Base-by-base conservation (phyloP, 2,329 filamentous ascomycete genomes). In the Huntiella decipiens region DNA sequence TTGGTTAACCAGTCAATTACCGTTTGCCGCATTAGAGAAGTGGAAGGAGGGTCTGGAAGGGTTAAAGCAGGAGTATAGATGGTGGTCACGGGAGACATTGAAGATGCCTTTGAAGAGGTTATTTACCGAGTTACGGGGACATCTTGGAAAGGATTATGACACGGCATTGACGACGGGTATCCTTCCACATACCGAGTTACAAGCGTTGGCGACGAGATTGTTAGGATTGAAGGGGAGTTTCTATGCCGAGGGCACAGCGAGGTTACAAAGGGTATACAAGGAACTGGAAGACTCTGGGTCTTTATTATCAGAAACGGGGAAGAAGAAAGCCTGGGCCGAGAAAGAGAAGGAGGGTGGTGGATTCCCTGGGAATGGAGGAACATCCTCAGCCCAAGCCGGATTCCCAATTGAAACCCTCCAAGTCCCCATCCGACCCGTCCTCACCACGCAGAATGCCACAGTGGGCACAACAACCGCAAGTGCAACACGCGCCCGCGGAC, bases 131-230 rank as follows among this genome's bases (percentile, higher is more conserved):
- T 41, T 50, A 7, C 40, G 48, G 15, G 44, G 43, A 5, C 40
- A 50, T 16, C 48, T 50, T 17, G 48, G 48, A 6, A 40, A 44
- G 4, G 44, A 50, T 32, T 50, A 46, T 35, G 48, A 50, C 10
- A 44, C 48, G 12, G 54, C 51, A 49, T 54, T 22, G 54, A 58
- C n/a, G 57, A 59, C 46, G 53, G 53, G 44, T 56, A 59, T 51
- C 43, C 58, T 43, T 53, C 48, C 48, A 4, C 45, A 45, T 17
- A 50, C 48, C 4, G 48, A 50, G 34, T 34, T 50, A 17, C 47
- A 50, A 13, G 38, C 45, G 17, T 38, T 50, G 5, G 48, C 48
- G 5, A 45, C 36, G 37, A 42, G 48, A 5, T 47, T 50, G n/a
- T 19, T 50, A 13, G 44, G 38, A 8, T 32, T 47, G 5, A 39